These are phyloP conservation scores for Cercospora sp. DNA, from an alignment of 2,329 filamentous ascomycete species.

Conservation along the genomic window DNA sequence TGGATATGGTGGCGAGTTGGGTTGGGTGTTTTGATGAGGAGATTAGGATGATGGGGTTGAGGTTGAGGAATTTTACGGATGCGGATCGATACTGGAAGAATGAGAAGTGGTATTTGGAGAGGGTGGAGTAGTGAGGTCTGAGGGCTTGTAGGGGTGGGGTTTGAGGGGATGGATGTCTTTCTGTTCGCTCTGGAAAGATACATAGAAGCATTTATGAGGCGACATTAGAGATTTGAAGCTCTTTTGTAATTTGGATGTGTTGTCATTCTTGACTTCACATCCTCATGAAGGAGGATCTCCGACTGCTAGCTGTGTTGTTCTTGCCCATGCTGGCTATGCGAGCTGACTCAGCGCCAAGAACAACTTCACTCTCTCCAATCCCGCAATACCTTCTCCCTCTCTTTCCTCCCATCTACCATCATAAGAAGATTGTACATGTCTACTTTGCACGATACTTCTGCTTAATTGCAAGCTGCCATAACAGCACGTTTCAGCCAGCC, in stretches of 20 bases:
- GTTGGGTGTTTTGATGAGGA: background rate
- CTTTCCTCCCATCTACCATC: background rate
- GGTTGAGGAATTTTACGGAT: background rate
- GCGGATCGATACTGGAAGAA: background rate
- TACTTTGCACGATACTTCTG: background rate
- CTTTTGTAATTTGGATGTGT: background rate
- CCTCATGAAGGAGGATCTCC: background rate
- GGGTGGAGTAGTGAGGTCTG: background rate
- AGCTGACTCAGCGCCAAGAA: background rate
- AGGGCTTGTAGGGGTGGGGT: background rate
- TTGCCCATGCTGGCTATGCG: background rate
- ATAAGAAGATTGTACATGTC: background rate
- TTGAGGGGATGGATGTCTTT: background rate
- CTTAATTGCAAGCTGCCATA: background rate
- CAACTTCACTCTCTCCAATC: background rate
- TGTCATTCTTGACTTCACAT: background rate
- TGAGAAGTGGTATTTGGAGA: background rate
- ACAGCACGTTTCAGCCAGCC: background rate
- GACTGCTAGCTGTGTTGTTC: background rate
- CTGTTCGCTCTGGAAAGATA: background rate
- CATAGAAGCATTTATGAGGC: background rate
- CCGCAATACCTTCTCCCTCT: background rate
- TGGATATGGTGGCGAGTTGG: slow-evolving; percentile 4
- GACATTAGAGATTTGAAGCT: background rate
- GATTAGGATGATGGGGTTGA: background rate